Evolutionary conservation across 306 rosid species (phyloP), one percentile per base, ranked within the genome.

Genomic region (Cucurbita maxima): DNA sequence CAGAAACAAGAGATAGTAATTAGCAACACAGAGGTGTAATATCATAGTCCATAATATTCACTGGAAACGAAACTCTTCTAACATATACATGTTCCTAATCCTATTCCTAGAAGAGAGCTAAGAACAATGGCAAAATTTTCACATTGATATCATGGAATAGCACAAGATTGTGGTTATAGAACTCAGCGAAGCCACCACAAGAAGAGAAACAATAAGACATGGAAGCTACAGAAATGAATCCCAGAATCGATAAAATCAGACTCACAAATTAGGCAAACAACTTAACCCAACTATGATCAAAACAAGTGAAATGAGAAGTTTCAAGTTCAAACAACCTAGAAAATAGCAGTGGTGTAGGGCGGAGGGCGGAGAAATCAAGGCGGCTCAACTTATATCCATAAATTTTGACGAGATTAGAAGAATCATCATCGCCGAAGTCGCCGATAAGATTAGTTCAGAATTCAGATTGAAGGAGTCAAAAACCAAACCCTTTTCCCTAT

Each of bases 341-440:
- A 50, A 70, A 70, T 1, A 48, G 74, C 74, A 70, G 3, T 8
- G 56, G 8, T 30, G 13, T 4, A 50, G 37, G 51, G 55, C 19
- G 19, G 16, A 51, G 55, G 55, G 56, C 74, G 74, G 74, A 70
- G 74, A 51, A 70, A 70, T 51, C 74, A 70, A 50, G 14, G 58
- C 47, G 45, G 59, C 44, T 70, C 45, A 69, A 70, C 74, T 70
- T 2, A 50, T 15, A 36, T 70, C 74, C 59, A 34, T 70, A 70
- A 38, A 70, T 34, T 70, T 52, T 45, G 57, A 37, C 10, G 59
- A 13, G 59, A 13, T 69, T 69, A 70, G 30, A 68, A 68, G 12
- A 50, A 70, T 59, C 58, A 50, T 51, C 74, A 30, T 70, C 59
- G 59, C 54, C 37, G 37, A 67, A 67, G 72, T 67, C 38, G 10